Evolutionary conservation across 345 rosid species (phyloP).

Genomic region (Eucalyptus erythrocorys): DNA sequence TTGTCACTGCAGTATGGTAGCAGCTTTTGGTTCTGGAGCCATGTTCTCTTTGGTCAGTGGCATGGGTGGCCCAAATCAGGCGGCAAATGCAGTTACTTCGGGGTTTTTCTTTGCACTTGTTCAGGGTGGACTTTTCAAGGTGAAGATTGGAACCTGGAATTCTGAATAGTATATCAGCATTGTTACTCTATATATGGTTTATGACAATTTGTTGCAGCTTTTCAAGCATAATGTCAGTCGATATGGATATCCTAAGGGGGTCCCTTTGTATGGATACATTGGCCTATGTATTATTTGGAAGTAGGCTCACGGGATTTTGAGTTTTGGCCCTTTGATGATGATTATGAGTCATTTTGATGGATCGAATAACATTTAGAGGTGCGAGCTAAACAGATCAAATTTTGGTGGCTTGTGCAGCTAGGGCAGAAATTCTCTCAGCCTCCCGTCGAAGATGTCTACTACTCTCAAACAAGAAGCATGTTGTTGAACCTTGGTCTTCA

Average conservation of each 20-base stretch:
- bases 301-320: neutral
- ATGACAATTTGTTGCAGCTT: neutral
- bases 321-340: neutral
- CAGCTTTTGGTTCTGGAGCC: conserved; percentile 92
- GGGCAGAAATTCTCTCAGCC: conserved; percentile 77
- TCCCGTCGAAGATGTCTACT: conserved; percentile 43
- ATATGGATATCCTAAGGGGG: neutral
- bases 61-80: conserved; percentile 65
- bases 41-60: conserved; percentile 83
- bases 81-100: conserved; percentile 60
- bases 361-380: neutral
- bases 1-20: conserved; percentile 66
- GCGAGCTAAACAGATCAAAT: neutral
- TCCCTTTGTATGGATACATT: neutral
- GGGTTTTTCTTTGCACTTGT: conserved; percentile 74
- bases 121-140: conserved; percentile 86
- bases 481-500: conserved; percentile 67
- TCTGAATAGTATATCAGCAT: neutral
- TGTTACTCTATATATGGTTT: neutral
- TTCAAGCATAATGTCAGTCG: neutral
- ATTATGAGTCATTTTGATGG: neutral
- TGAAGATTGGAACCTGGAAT: conserved; percentile 8
- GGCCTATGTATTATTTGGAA: neutral
- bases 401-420: conserved; percentile 21
- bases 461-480: conserved; percentile 56